Evolutionary conservation across 371 early-diverging fungal genomes (phyloP).

Genomic region (Mortierella sp.): DNA sequence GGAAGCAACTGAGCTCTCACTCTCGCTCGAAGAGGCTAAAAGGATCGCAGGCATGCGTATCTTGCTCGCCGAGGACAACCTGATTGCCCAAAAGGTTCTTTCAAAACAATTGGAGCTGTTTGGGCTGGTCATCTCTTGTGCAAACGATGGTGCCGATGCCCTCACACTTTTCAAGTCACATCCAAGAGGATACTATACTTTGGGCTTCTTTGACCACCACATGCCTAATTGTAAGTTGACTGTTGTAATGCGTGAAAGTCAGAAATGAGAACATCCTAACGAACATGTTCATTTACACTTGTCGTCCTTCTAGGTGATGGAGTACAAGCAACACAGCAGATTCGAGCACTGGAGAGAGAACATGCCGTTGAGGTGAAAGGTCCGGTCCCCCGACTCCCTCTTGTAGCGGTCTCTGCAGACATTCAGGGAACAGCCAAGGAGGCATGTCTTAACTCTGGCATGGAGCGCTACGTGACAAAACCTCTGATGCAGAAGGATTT

Average conservation of each 20-base stretch:
- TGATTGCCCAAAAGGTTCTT: slow-evolving; percentile 44
- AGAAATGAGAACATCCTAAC: neutral
- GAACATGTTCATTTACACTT: neutral
- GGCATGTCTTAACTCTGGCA: slow-evolving; percentile 63
- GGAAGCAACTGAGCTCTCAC: slow-evolving; percentile 37
- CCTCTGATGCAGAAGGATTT: slow-evolving; percentile 58
- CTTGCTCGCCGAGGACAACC: slow-evolving; percentile 44
- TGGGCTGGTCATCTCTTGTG: slow-evolving; percentile 48
- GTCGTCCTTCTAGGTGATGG: slow-evolving; percentile 55
- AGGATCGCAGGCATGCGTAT: slow-evolving; percentile 46
- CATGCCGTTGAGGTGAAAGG: slow-evolving; percentile 43
- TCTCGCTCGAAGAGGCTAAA: slow-evolving; percentile 42
- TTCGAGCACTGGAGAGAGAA: slow-evolving; percentile 56
- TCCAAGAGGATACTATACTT: slow-evolving; percentile 43
- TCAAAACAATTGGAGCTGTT: slow-evolving; percentile 46
- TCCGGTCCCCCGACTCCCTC: slow-evolving; percentile 56
- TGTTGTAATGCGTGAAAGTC: neutral
- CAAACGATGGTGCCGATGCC: slow-evolving; percentile 50
- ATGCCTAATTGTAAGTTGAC: slow-evolving; percentile 47
- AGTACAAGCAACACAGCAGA: slow-evolving; percentile 67
- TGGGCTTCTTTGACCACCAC: slow-evolving; percentile 53
- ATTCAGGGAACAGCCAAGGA: slow-evolving; percentile 64
- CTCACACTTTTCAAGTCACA: slow-evolving; percentile 38
- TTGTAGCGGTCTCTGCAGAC: slow-evolving; percentile 69
- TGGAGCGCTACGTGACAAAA: slow-evolving; percentile 72